Conservation (phyloP, 192 early-diverging fungal species). For the Coemansia sp. region DNA sequence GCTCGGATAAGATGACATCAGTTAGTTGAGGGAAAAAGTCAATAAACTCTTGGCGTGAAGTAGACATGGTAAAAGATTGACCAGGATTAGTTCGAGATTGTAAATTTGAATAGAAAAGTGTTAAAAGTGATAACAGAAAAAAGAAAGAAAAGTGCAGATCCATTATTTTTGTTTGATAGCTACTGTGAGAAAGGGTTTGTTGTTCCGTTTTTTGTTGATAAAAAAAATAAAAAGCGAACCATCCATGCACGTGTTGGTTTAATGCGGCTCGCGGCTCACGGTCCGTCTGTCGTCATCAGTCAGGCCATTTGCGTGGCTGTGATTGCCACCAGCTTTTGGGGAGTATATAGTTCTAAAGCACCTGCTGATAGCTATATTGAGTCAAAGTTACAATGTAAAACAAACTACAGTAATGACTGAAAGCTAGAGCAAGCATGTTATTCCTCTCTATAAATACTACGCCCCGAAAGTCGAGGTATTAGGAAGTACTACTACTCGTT, state of each 20-base stretch:
- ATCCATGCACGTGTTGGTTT: not conserved
- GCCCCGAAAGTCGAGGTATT: too few relatives aligned
- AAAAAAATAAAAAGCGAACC: not conserved
- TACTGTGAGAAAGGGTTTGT: not conserved
- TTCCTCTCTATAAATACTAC: not conserved
- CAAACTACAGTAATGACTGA: not conserved
- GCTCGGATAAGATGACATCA: constrained; percentile 74
- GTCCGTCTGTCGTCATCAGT: not conserved
- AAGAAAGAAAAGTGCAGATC: not conserved
- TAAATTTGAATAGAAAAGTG: constrained; percentile 1
- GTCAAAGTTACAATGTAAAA: not conserved
- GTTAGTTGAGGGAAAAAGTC: constrained; percentile 75
- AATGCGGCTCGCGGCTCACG: not conserved
- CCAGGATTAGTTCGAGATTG: not conserved
- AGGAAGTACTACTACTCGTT: not conserved
- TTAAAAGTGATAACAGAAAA: not conserved
- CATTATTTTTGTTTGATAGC: not conserved
- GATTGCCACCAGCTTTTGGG: too few relatives aligned
- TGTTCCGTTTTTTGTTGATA: not conserved
- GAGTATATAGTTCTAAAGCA: not conserved
- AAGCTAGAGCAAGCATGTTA: not conserved
- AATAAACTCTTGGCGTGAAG: constrained; percentile 63
- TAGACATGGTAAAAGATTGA: constrained; percentile 30
- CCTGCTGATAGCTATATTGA: too few relatives aligned
- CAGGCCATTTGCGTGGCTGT: not conserved